Evolutionary conservation across 2,329 filamentous ascomycete genomes (phyloP).

Genomic region (Sordariomycetes sp.): DNA sequence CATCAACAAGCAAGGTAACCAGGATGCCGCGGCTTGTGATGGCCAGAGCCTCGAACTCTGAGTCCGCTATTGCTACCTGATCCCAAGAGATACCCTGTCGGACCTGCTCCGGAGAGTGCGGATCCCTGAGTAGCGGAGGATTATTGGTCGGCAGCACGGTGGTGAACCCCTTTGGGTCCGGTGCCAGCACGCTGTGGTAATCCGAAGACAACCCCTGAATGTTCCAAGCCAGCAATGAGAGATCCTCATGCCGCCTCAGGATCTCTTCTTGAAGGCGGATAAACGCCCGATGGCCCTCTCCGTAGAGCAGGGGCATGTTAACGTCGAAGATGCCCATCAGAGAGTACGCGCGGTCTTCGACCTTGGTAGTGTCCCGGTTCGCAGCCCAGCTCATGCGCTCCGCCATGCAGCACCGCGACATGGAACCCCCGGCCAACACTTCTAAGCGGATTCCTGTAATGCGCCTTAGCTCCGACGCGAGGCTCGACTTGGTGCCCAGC

Average conservation of each 20-base stretch:
- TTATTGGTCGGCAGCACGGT: background rate
- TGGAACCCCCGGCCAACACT: background rate
- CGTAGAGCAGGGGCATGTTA: slow-evolving; percentile 21
- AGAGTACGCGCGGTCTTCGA: slow-evolving; percentile 19
- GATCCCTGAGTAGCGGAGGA: background rate
- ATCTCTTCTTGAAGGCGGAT: slow-evolving; percentile 19
- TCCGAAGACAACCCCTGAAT: background rate
- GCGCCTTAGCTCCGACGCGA: background rate
- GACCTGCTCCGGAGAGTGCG: background rate
- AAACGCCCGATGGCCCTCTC: slow-evolving; percentile 19
- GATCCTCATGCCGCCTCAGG: slow-evolving; percentile 16
- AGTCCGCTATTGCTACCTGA: background rate
- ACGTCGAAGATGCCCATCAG: slow-evolving; percentile 20
- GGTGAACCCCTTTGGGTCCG: background rate
- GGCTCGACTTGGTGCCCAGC: slow-evolving; percentile 3
- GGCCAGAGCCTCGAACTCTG: background rate
- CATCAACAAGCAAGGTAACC: slow-evolving; percentile 5
- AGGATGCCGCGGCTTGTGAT: slow-evolving; percentile 6
- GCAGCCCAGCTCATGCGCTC: slow-evolving; percentile 21
- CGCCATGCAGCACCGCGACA: slow-evolving; percentile 10
- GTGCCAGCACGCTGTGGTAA: slow-evolving; percentile 1
- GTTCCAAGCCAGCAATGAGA: slow-evolving; percentile 17
- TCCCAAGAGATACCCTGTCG: slow-evolving; percentile 1
- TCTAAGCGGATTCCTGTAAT: slow-evolving; percentile 6
- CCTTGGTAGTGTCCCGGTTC: slow-evolving; percentile 13